These are phyloP conservation scores for Elasticomyces elasticus DNA, from an alignment of 495 filamentous ascomycete species.

Conservation along the genomic window DNA sequence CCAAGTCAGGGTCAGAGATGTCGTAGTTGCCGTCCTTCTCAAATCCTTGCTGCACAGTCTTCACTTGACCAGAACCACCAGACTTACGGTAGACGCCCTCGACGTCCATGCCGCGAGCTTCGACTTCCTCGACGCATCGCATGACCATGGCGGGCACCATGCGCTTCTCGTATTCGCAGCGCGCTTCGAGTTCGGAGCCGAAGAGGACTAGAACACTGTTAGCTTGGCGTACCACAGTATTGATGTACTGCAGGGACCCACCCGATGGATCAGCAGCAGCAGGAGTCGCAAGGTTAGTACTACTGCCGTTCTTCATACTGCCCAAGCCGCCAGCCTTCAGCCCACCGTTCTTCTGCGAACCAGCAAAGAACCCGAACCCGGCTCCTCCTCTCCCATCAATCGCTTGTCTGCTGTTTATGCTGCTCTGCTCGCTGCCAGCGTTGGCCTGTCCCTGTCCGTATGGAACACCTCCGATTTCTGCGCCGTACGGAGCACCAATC, in stretches of 20 bases:
- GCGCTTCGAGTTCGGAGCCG: constrained; percentile 77
- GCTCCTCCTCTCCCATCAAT: constrained; percentile 1
- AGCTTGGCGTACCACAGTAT: constrained; percentile 4
- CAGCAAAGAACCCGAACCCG: constrained; percentile 60
- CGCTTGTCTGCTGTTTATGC: constrained; percentile 8
- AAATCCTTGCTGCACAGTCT: constrained; percentile 79
- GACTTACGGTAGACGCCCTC: constrained; percentile 98
- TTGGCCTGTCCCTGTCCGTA: constrained; percentile 27
- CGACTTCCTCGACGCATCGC: constrained; percentile 95
- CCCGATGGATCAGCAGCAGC: constrained; percentile 16
- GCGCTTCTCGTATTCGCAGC: constrained; percentile 80
- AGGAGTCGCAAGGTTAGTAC: constrained; percentile 14
- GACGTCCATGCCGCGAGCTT: constrained; percentile 91
- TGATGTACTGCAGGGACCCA: not conserved
- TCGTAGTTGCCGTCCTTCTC: constrained; percentile 76
- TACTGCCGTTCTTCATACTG: constrained; percentile 45
- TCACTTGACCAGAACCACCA: constrained; percentile 78
- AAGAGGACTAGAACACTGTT: constrained; percentile 52
- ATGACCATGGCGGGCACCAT: constrained; percentile 84
- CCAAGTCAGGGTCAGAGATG: constrained; percentile 83
- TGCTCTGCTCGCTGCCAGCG: constrained; percentile 17
- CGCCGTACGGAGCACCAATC: constrained; percentile 39
- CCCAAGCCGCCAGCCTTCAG: constrained; percentile 37
- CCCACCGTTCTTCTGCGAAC: constrained; percentile 36
- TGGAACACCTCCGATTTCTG: constrained; percentile 37